Percentiles rank a stretch among this genome's conserved stretches.
Evolutionary conservation across 371 early-diverging fungal species (phyloP).

Genomic region (Syncephalastrum racemosum): DNA sequence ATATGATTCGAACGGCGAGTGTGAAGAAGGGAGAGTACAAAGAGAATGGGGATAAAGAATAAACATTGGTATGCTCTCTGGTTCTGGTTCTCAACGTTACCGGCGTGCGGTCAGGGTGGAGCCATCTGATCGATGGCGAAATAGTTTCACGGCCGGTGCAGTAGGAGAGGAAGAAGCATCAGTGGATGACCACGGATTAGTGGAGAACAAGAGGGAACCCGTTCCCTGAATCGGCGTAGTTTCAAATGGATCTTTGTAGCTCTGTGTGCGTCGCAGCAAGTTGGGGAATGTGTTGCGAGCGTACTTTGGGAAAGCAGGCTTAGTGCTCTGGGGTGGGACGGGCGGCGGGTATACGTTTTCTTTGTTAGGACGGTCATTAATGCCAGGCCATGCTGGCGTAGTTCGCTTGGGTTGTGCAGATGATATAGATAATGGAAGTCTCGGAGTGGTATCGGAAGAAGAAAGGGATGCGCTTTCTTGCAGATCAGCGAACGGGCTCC

Average conservation of each 20-base stretch:
- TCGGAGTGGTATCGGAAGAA: too few species aligned
- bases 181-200: neutral
- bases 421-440: neutral
- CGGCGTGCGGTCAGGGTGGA: slow-evolving; percentile 10
- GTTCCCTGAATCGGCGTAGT: neutral
- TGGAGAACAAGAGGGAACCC: neutral
- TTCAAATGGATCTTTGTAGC: slow-evolving; percentile 11
- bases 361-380: slow-evolving; percentile 32
- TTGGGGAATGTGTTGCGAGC: slow-evolving; percentile 24
- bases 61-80: too few species aligned
- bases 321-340: slow-evolving; percentile 43
- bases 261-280: slow-evolving; percentile 28
- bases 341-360: slow-evolving; percentile 36
- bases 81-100: neutral
- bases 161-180: too few species aligned
- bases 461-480: neutral
- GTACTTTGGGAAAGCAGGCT: slow-evolving; percentile 42
- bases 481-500: slow-evolving; percentile 15
- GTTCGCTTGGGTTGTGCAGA: slow-evolving; percentile 7
- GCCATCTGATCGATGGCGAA: slow-evolving; percentile 12
- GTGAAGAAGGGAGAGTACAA: too few species aligned
- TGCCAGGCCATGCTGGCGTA: slow-evolving; percentile 8
- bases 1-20: too few species aligned
- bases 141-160: slow-evolving; percentile 5
- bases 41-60: too few species aligned